Evolutionary conservation across 1,284 basidiomycete species (phyloP), one percentile per base, ranked within the genome.

Genomic region (Rhodotorula sp.): DNA sequence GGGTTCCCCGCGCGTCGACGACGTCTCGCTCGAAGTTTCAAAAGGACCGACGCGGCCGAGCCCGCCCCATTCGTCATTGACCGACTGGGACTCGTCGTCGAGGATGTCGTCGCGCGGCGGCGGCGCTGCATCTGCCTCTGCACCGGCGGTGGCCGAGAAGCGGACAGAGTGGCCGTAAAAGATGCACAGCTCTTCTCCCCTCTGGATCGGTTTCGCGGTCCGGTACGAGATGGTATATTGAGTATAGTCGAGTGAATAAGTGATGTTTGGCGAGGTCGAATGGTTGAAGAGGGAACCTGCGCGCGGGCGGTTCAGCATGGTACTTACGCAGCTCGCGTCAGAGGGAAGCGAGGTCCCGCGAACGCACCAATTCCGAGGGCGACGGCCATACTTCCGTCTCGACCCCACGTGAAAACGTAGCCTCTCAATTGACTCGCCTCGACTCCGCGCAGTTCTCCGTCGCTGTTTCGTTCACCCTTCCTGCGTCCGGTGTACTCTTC

Each of bases 281-380:
- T 91, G 90, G 76, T 92, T 93, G 81, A 93, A 92, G 6, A 93
- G 78, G 1, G 90, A 91, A 15, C 91, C 89, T 91, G 73, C 14
- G 18, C 3, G 42, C 15, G 22, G 24, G n/a, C 20, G 33, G 18
- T 17, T 15, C 37, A 42, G 6, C 48, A 66, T 44, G 64, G 66
- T 20, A 4, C n/a, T 20, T 14, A 30, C 45, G 12, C 48, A 20
- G 48, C 24, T 20, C 57, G 22, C 3, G 44, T 44, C 20, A n/a
- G 15, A 45, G 59, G 3, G 26, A 45, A 24, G 14, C 18, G 45
- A 33, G 62, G 24, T 29, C 57, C 59, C 45, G 17, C 46, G 37
- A 45, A 54, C 54, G 62, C 78, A 93, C 92, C 93, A 42, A 95
- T 83, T 2, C 94, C 94, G 0, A 95, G 81, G 0, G 91, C 90